phyloP scores from a whole-genome alignment of 1,139 yeast genomes.

The Arxiozyma heterogenica region DNA sequence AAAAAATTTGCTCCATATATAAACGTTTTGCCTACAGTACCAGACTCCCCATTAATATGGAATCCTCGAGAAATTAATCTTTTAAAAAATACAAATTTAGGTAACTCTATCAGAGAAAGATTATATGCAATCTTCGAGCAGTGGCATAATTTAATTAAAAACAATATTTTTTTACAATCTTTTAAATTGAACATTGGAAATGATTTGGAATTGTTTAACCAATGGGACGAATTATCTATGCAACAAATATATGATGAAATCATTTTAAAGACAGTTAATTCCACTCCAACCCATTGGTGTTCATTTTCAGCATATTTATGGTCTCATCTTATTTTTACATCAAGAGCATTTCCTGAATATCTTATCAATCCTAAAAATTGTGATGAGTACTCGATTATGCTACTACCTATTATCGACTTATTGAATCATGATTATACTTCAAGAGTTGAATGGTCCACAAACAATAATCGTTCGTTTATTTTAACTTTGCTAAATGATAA shows the following conservation, averaged over 20 bases:
- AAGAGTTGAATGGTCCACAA: slow-evolving; percentile 54
- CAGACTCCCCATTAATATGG: slow-evolving; percentile 63
- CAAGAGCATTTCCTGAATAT: slow-evolving; percentile 72
- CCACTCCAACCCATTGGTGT: slow-evolving; percentile 39
- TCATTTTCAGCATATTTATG: slow-evolving; percentile 60
- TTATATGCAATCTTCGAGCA: slow-evolving; percentile 28
- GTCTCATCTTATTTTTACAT: slow-evolving; percentile 62
- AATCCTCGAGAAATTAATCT: slow-evolving; percentile 40
- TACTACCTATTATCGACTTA: slow-evolving; percentile 70
- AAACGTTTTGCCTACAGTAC: slow-evolving; percentile 45
- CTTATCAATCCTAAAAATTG: slow-evolving; percentile 28
- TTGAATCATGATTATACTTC: slow-evolving; percentile 59
- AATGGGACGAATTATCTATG: slow-evolving; percentile 6
- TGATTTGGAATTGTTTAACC: slow-evolving; percentile 3
- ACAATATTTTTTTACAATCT: background rate
- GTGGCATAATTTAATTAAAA: slow-evolving; percentile 22
- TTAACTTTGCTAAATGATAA: slow-evolving; percentile 20
- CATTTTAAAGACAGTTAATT: slow-evolving; percentile 5
- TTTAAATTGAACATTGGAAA: background rate
- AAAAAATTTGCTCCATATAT: slow-evolving; percentile 42
- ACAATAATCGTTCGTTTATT: slow-evolving; percentile 19
- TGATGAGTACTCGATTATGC: slow-evolving; percentile 40
- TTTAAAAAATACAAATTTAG: slow-evolving; percentile 54
- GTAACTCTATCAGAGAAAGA: slow-evolving; percentile 30
- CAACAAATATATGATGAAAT: slow-evolving; percentile 13